Evolutionary conservation across 1,284 basidiomycete species (phyloP).

Genomic region (Apiotrichum montevideense): DNA sequence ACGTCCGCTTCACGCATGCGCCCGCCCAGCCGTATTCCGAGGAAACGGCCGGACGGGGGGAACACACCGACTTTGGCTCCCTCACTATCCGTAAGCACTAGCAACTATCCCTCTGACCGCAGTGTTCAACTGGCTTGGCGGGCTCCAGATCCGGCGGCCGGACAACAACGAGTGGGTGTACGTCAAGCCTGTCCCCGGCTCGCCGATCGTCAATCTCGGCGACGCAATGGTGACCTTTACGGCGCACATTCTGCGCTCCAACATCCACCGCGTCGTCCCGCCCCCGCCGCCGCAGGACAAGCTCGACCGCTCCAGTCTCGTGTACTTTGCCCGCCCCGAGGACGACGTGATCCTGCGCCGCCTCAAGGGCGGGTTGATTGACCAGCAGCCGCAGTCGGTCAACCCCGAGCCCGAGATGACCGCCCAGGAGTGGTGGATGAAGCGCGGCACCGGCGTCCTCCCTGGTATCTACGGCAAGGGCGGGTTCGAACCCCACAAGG

Average conservation of each 20-base stretch:
- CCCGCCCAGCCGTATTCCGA: slow-evolving; percentile 24
- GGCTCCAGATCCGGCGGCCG: slow-evolving; percentile 60
- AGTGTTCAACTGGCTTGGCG: slow-evolving; percentile 57
- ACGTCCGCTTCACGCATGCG: slow-evolving; percentile 57
- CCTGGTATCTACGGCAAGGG: slow-evolving; percentile 24
- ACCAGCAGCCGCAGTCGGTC: slow-evolving; percentile 15
- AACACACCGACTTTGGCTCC: slow-evolving; percentile 29
- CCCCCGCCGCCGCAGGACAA: slow-evolving; percentile 51
- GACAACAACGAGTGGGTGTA: slow-evolving; percentile 63
- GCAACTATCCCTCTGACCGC: too few species aligned
- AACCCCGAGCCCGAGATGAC: slow-evolving; percentile 20
- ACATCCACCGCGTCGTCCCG: slow-evolving; percentile 39
- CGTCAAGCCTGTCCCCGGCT: slow-evolving; percentile 57
- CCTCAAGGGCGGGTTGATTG: slow-evolving; percentile 26
- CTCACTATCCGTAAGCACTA: slow-evolving; percentile 14
- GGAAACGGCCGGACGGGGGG: slow-evolving; percentile 14
- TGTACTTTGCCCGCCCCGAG: slow-evolving; percentile 59
- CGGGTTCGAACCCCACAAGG: slow-evolving; percentile 17
- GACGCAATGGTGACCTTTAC: slow-evolving; percentile 57
- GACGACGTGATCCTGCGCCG: slow-evolving; percentile 50
- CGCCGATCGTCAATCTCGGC: slow-evolving; percentile 59
- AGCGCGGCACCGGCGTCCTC: slow-evolving; percentile 21
- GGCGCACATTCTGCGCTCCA: slow-evolving; percentile 52
- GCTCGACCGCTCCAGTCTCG: slow-evolving; percentile 56
- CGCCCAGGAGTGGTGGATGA: slow-evolving; percentile 28